phyloP scores from a whole-genome alignment of 1,284 basidiomycete species.

The Mycena sp. region DNA sequence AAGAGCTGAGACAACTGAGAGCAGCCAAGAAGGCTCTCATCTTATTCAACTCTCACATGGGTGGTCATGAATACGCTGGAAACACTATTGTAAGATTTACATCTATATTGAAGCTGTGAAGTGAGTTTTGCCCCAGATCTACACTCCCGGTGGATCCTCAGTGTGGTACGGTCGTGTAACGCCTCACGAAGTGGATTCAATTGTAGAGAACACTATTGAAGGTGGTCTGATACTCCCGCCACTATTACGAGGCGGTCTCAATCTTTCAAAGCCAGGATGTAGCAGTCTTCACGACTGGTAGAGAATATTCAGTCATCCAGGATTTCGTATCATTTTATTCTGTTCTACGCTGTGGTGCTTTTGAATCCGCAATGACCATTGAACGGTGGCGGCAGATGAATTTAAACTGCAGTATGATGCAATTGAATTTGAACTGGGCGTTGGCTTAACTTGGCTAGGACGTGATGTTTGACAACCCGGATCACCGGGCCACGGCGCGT shows the following conservation, averaged over 20 bases:
- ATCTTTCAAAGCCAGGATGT: slow-evolving; percentile 74
- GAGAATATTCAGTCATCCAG: no score
- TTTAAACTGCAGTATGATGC: no score
- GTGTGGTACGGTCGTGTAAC: slow-evolving; percentile 89
- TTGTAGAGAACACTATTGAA: slow-evolving; percentile 89
- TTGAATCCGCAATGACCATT: no score
- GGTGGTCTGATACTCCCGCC: slow-evolving; percentile 84
- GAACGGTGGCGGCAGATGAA: no score
- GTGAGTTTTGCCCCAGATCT: slow-evolving; percentile 19
- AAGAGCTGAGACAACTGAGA: slow-evolving; percentile 61
- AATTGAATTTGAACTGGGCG: no score
- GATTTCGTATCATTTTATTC: no score
- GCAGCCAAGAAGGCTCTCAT: slow-evolving; percentile 74
- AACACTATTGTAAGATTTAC: slow-evolving; percentile 77
- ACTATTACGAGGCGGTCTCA: slow-evolving; percentile 84
- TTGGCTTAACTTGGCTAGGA: no score
- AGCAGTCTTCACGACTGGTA: slow-evolving; percentile 80
- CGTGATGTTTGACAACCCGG: no score
- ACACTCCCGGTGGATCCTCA: slow-evolving; percentile 18
- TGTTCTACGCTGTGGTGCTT: no score
- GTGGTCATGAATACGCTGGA: slow-evolving; percentile 92
- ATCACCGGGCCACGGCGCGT: no score
- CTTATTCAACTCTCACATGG: slow-evolving; percentile 87
- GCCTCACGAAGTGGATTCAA: slow-evolving; percentile 85
- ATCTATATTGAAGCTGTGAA: not conserved